Base-by-base conservation (phyloP, 1,284 basidiomycete genomes). In the Xerocomus amazonicus region DNA sequence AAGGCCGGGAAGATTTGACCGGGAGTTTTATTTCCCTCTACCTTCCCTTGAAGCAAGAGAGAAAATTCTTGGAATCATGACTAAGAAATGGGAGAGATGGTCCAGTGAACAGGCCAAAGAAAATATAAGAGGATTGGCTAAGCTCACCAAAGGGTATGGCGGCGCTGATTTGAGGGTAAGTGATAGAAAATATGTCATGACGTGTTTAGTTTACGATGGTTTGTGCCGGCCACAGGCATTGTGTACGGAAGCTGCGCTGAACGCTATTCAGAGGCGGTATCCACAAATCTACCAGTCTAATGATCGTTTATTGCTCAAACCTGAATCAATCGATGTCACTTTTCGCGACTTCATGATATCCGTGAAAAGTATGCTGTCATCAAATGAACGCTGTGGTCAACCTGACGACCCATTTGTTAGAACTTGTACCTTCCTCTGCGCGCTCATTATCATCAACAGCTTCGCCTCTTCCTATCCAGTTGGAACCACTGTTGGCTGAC, bases 341-440 rank as follows among this genome's bases (percentile, higher is more conserved):
- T 78, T 97, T 35, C 81, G 92, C 48, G 97, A 99, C 69, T 99
- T 99, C 64, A 95, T 97, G 92, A 89, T 97, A 62, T 92, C 95
- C 1, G 85, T 97, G 56, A 95, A 97, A 72, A 95, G 94, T 96
- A 61, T 53, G 84, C 75, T 13, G 52, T 47, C 38, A 46, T 53
- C 44, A 44, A 31, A 28, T 50, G 13, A 12, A 32, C 23, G 8
- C 9, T 42, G 34, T 44, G 39, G 41, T 42, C 38, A 17, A 47
- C 13, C 47, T 54, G 35, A 54, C 42, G 41, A 51, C 45, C 14
- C 43, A 14, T 13, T 44, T 17, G 43, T 39, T 45, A 96, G 92
- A 92, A 66, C 77, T 97, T 26, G 87, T 98, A 0, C 96, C 97
- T 0, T 97, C 97, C 0, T 96, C 95, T 4, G 93, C 93, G 3